Evolutionary conservation across 176 grass and related monocot species (phyloP).

Genomic region (Hordeum marinum): DNA sequence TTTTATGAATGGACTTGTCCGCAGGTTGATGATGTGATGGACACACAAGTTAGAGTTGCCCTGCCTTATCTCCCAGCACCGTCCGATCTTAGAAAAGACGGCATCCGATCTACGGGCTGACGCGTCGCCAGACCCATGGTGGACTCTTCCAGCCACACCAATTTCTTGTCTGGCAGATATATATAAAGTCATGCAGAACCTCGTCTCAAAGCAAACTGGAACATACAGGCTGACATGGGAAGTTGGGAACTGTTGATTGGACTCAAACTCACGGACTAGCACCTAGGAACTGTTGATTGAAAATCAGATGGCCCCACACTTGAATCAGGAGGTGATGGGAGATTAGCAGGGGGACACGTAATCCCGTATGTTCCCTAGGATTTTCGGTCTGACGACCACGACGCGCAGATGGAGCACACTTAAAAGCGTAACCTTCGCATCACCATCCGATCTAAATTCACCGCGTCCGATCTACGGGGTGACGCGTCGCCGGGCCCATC

Average conservation of each 20-base stretch:
- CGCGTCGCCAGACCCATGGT: background rate
- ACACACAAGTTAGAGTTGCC: no score
- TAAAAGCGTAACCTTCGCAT: background rate
- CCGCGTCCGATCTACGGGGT: background rate
- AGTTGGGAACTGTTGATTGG: no score
- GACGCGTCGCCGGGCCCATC: background rate
- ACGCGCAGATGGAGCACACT: background rate
- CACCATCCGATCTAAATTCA: background rate
- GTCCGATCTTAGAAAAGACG: background rate
- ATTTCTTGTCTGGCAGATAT: background rate
- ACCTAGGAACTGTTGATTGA: no score
- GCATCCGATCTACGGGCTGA: conserved; percentile 1
- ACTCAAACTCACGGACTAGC: no score
- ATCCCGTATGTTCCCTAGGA: no score
- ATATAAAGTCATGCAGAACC: background rate
- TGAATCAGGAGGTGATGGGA: no score
- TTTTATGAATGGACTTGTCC: no score
- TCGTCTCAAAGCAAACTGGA: background rate
- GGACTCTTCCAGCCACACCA: background rate
- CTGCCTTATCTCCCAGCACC: background rate
- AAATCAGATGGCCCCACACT: no score
- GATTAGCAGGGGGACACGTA: no score
- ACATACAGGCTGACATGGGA: no score
- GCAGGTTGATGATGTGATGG: no score
- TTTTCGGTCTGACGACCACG: no score